Percentiles rank a stretch among this genome's conserved stretches.
phyloP scores from a whole-genome alignment of 805 yeast species.

The Hanseniaspora nectarophila region DNA sequence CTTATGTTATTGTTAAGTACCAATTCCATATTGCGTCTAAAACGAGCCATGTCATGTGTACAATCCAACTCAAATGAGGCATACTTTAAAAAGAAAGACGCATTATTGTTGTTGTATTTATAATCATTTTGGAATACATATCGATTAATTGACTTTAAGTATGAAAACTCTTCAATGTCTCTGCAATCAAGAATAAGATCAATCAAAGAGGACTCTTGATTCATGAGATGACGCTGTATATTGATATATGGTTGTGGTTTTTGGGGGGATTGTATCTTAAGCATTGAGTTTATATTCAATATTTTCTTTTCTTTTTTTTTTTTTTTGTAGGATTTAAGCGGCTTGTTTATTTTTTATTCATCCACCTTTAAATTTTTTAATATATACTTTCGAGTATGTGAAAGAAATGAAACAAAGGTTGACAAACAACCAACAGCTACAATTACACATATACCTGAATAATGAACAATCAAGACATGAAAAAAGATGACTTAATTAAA shows the following conservation, averaged over 20 bases:
- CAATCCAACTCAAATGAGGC: conserved; percentile 80
- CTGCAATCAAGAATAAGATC: conserved; percentile 33
- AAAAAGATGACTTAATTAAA: not conserved
- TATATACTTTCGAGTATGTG: no score
- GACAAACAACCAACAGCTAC: not conserved
- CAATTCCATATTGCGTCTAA: conserved; percentile 78
- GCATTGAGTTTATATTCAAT: not conserved
- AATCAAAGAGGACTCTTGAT: not conserved
- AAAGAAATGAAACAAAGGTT: not conserved
- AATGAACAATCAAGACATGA: not conserved
- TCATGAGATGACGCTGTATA: no score
- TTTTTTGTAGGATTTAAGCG: not conserved
- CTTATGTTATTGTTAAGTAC: conserved; percentile 73
- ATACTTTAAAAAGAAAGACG: conserved; percentile 60
- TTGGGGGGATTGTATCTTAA: no score
- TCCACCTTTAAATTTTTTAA: no score
- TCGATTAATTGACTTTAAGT: conserved; percentile 63
- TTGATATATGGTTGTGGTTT: no score
- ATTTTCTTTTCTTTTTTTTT: not conserved
- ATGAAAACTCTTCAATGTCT: conserved; percentile 72
- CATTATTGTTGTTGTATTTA: conserved; percentile 53
- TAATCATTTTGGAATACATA: conserved; percentile 71
- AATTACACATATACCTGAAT: not conserved
- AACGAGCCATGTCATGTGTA: conserved; percentile 55
- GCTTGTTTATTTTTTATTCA: not conserved